Conservation (phyloP, 768 basidiomycete species). For the Leucosporidium creatinivorum region DNA sequence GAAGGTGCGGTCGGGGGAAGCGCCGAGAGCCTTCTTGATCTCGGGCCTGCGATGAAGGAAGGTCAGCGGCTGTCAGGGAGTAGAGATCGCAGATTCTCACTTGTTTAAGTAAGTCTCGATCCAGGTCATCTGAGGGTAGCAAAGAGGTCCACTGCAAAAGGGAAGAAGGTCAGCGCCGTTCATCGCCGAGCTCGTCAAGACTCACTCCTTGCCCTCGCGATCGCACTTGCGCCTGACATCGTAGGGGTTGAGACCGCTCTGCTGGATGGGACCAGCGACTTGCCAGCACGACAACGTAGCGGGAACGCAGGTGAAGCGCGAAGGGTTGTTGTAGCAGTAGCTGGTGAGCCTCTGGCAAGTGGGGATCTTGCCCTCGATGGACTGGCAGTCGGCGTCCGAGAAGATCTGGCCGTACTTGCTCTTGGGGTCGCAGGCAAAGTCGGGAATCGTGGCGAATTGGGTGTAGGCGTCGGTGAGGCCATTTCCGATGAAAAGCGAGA, state of each 20-base stretch:
- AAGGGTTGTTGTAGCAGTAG: conserved; percentile 59
- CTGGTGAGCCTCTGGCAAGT: conserved; percentile 68
- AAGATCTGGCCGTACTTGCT: conserved; percentile 61
- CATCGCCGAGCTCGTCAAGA: too few species aligned
- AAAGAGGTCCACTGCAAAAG: conserved; percentile 37
- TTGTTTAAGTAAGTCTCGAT: conserved; percentile 68
- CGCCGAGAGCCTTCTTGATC: conserved; percentile 73
- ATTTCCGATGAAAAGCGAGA: conserved; percentile 75
- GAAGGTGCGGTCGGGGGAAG: conserved; percentile 54
- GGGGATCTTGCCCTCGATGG: conserved; percentile 48
- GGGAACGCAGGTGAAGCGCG: conserved; percentile 47
- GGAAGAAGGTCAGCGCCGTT: too few species aligned
- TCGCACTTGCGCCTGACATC: conserved; percentile 67
- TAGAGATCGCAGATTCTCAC: not conserved
- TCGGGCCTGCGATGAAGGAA: conserved; percentile 43
- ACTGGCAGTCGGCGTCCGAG: conserved; percentile 58
- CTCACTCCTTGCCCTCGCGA: conserved; percentile 52
- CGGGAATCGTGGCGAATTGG: conserved; percentile 73
- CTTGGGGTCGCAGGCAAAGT: conserved; percentile 60
- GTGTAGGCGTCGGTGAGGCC: conserved; percentile 46
- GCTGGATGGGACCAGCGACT: conserved; percentile 60
- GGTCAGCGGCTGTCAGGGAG: not conserved
- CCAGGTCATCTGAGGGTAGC: conserved; percentile 63
- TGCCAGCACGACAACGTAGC: conserved; percentile 46
- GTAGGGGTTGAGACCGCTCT: conserved; percentile 76